Conservation (phyloP, 2,329 filamentous ascomycete genomes). For the Epichloe gansuensis region DNA sequence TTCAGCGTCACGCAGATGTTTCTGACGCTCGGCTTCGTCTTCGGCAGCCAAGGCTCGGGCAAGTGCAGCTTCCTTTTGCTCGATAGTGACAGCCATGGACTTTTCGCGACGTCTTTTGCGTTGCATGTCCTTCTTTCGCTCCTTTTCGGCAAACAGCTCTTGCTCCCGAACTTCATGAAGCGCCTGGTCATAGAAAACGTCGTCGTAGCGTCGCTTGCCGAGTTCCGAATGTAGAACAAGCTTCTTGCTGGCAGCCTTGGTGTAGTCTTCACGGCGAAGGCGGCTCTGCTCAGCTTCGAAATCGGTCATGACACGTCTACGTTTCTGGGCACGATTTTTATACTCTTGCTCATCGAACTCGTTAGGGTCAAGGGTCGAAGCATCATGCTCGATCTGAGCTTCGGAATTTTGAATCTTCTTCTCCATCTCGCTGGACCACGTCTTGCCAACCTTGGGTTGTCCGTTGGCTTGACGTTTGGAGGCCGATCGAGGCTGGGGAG, state of each 20-base stretch:
- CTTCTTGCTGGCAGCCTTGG: slow-evolving; percentile 42
- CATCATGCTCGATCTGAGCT: slow-evolving; percentile 34
- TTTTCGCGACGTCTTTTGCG: slow-evolving; percentile 91
- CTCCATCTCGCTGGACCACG: slow-evolving; percentile 39
- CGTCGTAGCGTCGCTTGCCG: slow-evolving; percentile 64
- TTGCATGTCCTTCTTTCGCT: slow-evolving; percentile 99
- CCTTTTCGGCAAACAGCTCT: slow-evolving; percentile 88
- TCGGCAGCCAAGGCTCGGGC: slow-evolving; percentile 64
- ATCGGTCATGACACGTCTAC: slow-evolving; percentile 51
- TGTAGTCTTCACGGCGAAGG: slow-evolving; percentile 47
- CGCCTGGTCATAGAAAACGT: slow-evolving; percentile 66
- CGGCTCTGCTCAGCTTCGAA: slow-evolving; percentile 53
- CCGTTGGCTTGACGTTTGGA: slow-evolving; percentile 50
- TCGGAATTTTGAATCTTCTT: slow-evolving; percentile 26
- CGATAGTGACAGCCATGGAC: slow-evolving; percentile 84
- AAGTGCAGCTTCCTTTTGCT: slow-evolving; percentile 75
- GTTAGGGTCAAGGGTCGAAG: slow-evolving; percentile 27
- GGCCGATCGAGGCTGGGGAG: slow-evolving; percentile 33
- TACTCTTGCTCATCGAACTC: slow-evolving; percentile 35
- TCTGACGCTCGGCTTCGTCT: slow-evolving; percentile 70
- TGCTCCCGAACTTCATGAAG: slow-evolving; percentile 78
- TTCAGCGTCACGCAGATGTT: slow-evolving; percentile 73
- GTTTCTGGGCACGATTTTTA: slow-evolving; percentile 49
- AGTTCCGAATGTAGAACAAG: slow-evolving; percentile 55
- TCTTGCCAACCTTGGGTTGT: slow-evolving; percentile 48